These are phyloP conservation scores for Blastobotrys aristatus DNA, from an alignment of 1,139 yeast genomes.

Conservation along the genomic window DNA sequence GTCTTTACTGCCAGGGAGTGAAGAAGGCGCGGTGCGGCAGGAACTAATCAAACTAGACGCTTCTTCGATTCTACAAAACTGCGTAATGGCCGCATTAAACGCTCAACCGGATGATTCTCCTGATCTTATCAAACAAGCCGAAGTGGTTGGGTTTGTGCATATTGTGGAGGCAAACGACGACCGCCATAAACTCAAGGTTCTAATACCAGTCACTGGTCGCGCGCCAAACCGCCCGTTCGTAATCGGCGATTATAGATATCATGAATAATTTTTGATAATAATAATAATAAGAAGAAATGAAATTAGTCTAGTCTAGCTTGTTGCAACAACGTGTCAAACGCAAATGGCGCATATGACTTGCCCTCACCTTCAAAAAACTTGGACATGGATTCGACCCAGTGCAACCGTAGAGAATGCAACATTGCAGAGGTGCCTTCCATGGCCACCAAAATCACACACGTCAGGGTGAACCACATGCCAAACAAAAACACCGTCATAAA, in stretches of 20 bases:
- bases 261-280: conserved; percentile 42
- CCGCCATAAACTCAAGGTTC: conserved; percentile 62
- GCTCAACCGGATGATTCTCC: conserved; percentile 48
- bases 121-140: conserved; percentile 50
- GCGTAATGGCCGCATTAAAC: conserved; percentile 68
- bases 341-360: conserved; percentile 76
- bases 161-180: conserved; percentile 61
- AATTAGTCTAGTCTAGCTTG: conserved; percentile 4
- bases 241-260: conserved; percentile 63
- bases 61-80: conserved; percentile 58
- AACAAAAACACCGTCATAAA: conserved; percentile 70
- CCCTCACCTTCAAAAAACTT: conserved; percentile 98
- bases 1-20: conserved; percentile 37
- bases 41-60: conserved; percentile 43
- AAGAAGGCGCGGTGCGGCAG: conserved; percentile 19
- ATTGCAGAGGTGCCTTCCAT: conserved; percentile 99
- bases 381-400: conserved; percentile 99
- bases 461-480: conserved; percentile 91
- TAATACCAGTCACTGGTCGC: conserved; percentile 84
- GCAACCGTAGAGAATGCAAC: conserved; percentile 93
- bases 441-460: conserved; percentile 83
- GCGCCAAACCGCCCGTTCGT: conserved; percentile 67
- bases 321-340: conserved; percentile 37
- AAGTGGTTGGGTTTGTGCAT: conserved; percentile 61
- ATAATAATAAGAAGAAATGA: background rate